Conservation (phyloP, 148 eudicot genomes). For the Gaultheria prostrata region DNA sequence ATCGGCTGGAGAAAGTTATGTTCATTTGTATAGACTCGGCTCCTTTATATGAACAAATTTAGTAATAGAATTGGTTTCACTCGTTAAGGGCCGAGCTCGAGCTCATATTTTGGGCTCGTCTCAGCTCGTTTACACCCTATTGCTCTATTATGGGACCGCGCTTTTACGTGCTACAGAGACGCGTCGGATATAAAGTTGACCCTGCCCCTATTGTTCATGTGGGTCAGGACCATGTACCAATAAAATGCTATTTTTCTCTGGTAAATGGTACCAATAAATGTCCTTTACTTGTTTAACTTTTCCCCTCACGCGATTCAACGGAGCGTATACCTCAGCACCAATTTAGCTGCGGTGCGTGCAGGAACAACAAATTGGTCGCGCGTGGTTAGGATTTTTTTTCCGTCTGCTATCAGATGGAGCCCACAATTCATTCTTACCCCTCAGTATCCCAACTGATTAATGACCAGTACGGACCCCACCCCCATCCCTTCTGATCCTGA, state of each 20-base stretch:
- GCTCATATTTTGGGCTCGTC: too few species aligned
- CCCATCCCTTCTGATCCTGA: background rate
- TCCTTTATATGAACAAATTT: too few species aligned
- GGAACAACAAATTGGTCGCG: background rate
- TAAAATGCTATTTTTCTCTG: background rate
- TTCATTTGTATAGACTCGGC: too few species aligned
- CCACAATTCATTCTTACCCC: constrained; percentile 7
- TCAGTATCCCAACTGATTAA: background rate
- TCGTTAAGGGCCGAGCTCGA: too few species aligned
- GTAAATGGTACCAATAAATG: background rate
- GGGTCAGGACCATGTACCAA: constrained; percentile 14
- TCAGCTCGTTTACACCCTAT: too few species aligned
- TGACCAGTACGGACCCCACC: constrained; percentile 7
- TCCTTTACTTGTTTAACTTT: background rate
- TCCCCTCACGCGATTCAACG: background rate
- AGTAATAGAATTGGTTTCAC: too few species aligned
- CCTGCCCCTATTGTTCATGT: constrained; percentile 10
- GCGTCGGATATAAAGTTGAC: background rate
- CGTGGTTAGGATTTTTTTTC: background rate
- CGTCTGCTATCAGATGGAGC: constrained; percentile 5
- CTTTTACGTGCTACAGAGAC: background rate
- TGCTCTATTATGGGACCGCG: too few species aligned
- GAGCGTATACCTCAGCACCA: background rate
- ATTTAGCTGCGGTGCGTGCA: background rate
- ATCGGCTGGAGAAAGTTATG: too few species aligned